Evolutionary conservation across 2,329 filamentous ascomycete genomes (phyloP), one percentile per base, ranked within the genome.

Genomic region (Colletotrichum sp.): DNA sequence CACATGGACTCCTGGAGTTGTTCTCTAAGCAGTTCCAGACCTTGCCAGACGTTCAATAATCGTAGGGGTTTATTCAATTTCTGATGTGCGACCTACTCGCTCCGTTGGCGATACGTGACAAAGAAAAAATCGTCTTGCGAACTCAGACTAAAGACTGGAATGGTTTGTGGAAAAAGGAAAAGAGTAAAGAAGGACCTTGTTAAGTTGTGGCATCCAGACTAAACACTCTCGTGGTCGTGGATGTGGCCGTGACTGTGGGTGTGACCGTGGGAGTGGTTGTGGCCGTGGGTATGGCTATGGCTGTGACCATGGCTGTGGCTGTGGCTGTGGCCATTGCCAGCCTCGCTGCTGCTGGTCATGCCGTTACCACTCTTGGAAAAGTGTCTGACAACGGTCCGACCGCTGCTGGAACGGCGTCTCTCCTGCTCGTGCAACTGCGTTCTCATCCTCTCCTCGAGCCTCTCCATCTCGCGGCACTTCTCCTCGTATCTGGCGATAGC

Each of bases 391-490:
- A 68, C 30, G 13, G 39, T 68, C 29, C 25, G n/a, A 13, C 62
- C 34, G 19, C 65, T 30, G 30, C 44, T 57, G 49, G 44, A 34
- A 19, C 65, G 65, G 34, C 52, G 66, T 32, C 30, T 25, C 32
- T 61, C 30, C 49, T 68, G 66, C 52, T 69, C 72, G n/a, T 72
- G 69, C 49, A 75, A 39, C 22, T 75, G 72, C 52, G 29, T 34
- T 36, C 61, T 44, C 72, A 75, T 66, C 15, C 69, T 73, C 59
- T 72, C 39, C 68, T 73, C 61, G 59, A 75, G 77, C 15, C 74
- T 69, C 16, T 78, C 79, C 19, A 71, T 27, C 25, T 72, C 64
- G 62, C 55, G 71, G 7, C 75, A 75, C 22, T 77, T 72, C 36
- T 66, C 62, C 63, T 75, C 72, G 32, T 30, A 75, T 6, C 27